Conservation (phyloP, 2,329 filamentous ascomycete genomes). For the Chalaropsis ovoidea region DNA sequence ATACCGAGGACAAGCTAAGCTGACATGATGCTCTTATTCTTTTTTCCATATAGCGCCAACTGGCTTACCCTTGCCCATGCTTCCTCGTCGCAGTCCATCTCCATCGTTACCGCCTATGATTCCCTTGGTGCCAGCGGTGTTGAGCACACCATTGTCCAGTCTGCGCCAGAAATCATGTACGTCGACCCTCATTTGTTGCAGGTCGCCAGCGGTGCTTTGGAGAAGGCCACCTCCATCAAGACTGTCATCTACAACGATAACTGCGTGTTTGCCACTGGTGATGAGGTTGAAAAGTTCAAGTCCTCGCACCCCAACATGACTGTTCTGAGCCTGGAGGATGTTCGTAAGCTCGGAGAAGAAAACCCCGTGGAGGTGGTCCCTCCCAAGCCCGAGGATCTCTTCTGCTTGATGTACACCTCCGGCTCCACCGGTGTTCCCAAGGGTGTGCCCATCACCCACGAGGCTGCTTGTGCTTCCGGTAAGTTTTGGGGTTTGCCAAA, state of each 20-base stretch:
- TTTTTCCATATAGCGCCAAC: slow-evolving; percentile 47
- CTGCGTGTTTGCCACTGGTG: slow-evolving; percentile 41
- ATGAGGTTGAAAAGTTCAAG: slow-evolving; percentile 48
- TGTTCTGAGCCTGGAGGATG: slow-evolving; percentile 46
- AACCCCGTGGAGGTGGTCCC: slow-evolving; percentile 61
- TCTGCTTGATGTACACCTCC: slow-evolving; percentile 79
- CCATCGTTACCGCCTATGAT: slow-evolving; percentile 91
- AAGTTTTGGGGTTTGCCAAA: slow-evolving; percentile 33
- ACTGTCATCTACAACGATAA: slow-evolving; percentile 54
- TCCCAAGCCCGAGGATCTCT: slow-evolving; percentile 64
- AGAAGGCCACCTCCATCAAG: slow-evolving; percentile 47
- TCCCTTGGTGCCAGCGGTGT: slow-evolving; percentile 78
- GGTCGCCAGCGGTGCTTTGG: slow-evolving; percentile 47
- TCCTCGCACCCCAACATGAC: slow-evolving; percentile 45
- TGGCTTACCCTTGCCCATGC: slow-evolving; percentile 77
- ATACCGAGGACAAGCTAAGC: neutral
- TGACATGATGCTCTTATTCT: slow-evolving; percentile 26
- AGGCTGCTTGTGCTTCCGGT: slow-evolving; percentile 63
- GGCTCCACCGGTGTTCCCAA: slow-evolving; percentile 84
- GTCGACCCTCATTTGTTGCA: slow-evolving; percentile 69
- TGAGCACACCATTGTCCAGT: slow-evolving; percentile 76
- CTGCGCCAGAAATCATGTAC: slow-evolving; percentile 72
- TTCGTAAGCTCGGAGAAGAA: slow-evolving; percentile 50
- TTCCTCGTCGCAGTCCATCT: slow-evolving; percentile 72
- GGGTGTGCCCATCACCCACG: slow-evolving; percentile 74